These are phyloP conservation scores for Mediolabrus comicus DNA, from an alignment of 108 stramenopile genomes.

Conservation along the genomic window DNA sequence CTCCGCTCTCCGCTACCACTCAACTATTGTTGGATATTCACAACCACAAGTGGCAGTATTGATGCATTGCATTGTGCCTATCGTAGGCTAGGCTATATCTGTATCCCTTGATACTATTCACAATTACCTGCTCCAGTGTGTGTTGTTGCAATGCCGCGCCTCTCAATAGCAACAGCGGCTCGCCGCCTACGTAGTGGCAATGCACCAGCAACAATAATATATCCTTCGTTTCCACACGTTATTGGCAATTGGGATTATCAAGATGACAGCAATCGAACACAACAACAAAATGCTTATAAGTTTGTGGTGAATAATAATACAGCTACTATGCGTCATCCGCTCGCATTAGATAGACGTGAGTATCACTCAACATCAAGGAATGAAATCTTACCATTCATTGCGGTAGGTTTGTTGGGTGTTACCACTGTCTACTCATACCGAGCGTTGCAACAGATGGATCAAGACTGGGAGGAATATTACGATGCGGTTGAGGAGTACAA, in stretches of 20 bases:
- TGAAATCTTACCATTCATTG: conserved; percentile 71
- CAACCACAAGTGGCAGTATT: too few species aligned
- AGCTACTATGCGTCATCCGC: neutral
- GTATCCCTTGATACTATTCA: too few species aligned
- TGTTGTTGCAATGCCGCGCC: neutral
- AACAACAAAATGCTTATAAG: neutral
- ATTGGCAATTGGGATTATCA: too few species aligned
- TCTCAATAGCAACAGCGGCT: conserved; percentile 1
- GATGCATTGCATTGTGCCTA: too few species aligned
- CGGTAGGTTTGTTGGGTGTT: conserved; percentile 27
- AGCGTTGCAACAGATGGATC: conserved; percentile 73
- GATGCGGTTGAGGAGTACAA: conserved; percentile 67
- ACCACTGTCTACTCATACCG: conserved; percentile 58
- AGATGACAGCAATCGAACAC: neutral
- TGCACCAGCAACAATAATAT: neutral
- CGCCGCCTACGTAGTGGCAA: neutral
- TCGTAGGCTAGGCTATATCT: too few species aligned
- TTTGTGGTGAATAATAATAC: neutral
- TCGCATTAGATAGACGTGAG: conserved; percentile 2
- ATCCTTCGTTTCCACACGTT: neutral
- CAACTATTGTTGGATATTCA: too few species aligned
- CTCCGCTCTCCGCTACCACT: too few species aligned
- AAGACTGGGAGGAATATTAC: conserved; percentile 82
- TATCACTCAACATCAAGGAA: conserved; percentile 64
- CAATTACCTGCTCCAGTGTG: too few species aligned